These are phyloP conservation scores for Beauveria caledonica DNA, from an alignment of 2,329 filamentous ascomycete genomes.

Conservation along the genomic window DNA sequence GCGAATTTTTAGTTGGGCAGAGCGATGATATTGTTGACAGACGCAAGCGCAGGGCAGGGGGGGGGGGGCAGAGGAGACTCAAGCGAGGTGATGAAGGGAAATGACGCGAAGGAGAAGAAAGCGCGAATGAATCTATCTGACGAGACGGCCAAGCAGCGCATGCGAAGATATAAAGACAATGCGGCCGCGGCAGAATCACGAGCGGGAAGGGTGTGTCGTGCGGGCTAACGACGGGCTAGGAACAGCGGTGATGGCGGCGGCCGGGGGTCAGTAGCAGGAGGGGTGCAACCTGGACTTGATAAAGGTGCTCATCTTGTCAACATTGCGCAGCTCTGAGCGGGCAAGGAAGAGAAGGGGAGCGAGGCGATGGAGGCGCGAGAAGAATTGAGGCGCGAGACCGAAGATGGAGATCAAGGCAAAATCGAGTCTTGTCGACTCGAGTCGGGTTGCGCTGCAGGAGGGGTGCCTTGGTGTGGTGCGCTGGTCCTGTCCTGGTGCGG, in stretches of 20 bases:
- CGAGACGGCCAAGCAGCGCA: background rate
- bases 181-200: background rate
- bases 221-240: background rate
- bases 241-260: conserved; percentile 5
- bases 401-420: background rate
- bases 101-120: background rate
- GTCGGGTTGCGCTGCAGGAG: background rate
- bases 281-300: conserved; percentile 12
- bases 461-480: background rate
- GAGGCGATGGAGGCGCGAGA: background rate
- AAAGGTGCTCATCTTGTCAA: conserved; percentile 12
- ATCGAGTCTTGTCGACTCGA: conserved; percentile 1
- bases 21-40: background rate
- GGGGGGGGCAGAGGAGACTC: background rate
- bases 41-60: background rate
- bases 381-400: background rate
- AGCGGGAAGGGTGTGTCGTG: background rate
- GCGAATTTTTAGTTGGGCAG: conserved; percentile 14
- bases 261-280: background rate
- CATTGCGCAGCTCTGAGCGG: conserved; percentile 12
- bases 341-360: conserved; percentile 5
- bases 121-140: background rate
- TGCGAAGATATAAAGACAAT: background rate
- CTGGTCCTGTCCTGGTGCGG: background rate
- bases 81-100: background rate